phyloP scores from a whole-genome alignment of 371 early-diverging fungal species.

The Mucor indicus region DNA sequence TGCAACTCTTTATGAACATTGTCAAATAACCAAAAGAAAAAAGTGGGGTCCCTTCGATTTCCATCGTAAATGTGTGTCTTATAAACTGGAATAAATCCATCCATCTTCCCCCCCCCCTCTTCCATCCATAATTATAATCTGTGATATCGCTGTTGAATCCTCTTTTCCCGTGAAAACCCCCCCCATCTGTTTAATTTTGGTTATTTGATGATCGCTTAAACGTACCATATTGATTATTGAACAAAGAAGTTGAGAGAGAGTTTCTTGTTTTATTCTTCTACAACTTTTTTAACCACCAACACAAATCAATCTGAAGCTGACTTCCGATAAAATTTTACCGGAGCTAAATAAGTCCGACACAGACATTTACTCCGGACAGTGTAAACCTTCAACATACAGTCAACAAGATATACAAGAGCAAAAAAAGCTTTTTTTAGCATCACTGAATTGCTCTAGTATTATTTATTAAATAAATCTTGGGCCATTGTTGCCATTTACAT shows the following conservation, averaged over 20 bases:
- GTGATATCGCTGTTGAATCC: not conserved
- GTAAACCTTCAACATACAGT: no score
- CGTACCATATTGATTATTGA: constrained; percentile 28
- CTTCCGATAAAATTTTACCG: not conserved
- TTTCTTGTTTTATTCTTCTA: not conserved
- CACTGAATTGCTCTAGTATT: not conserved
- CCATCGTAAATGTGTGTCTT: no score
- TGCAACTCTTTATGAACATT: not conserved
- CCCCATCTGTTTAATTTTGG: not conserved
- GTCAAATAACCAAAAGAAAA: not conserved
- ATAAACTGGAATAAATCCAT: constrained; percentile 1
- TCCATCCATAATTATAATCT: constrained; percentile 2
- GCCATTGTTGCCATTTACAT: no score
- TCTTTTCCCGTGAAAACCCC: not conserved
- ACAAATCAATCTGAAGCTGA: not conserved
- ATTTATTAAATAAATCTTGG: no score
- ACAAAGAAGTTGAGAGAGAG: constrained; percentile 36
- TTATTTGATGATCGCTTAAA: not conserved
- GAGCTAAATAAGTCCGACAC: no score
- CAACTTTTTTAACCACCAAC: not conserved
- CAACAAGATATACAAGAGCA: no score
- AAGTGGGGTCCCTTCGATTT: no score
- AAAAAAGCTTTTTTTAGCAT: not conserved
- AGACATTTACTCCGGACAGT: no score
- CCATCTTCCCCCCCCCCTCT: not conserved